phyloP scores from a whole-genome alignment of 345 rosid species.

The Barbarea vulgaris region DNA sequence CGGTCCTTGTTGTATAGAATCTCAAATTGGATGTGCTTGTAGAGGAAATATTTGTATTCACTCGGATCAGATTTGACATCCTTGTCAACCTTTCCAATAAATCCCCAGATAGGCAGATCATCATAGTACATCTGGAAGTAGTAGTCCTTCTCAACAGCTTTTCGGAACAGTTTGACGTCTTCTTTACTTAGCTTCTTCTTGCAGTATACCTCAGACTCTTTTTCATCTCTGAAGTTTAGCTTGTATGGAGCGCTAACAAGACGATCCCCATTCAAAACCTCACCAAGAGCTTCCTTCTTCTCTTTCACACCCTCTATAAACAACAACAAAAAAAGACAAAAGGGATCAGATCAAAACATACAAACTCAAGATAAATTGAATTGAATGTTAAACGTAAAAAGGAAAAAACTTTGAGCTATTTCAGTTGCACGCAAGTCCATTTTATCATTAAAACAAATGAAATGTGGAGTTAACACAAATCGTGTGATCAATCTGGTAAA shows the following conservation, averaged over 20 bases:
- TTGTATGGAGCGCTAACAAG: conserved; percentile 86
- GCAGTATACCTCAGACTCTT: conserved; percentile 66
- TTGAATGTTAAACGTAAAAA: background rate
- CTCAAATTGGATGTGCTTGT: conserved; percentile 78
- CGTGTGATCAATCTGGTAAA: background rate
- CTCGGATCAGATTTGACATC: conserved; percentile 69
- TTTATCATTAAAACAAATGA: background rate
- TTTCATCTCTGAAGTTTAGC: conserved; percentile 71
- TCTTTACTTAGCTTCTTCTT: conserved; percentile 56
- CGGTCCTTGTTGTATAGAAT: conserved; percentile 76
- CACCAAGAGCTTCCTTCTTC: conserved; percentile 92
- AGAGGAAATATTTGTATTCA: conserved; percentile 67
- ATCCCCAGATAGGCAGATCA: conserved; percentile 91
- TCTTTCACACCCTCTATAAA: conserved; percentile 56
- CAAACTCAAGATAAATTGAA: background rate
- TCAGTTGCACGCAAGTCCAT: background rate
- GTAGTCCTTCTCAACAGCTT: conserved; percentile 73
- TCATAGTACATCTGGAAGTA: conserved; percentile 93
- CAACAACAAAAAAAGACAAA: background rate
- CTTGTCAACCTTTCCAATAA: conserved; percentile 80
- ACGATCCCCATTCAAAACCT: conserved; percentile 84
- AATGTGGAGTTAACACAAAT: background rate
- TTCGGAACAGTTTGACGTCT: conserved; percentile 62
- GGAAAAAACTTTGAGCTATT: background rate
- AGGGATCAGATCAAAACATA: background rate